These are phyloP conservation scores for Penicillium soppii DNA, from an alignment of 495 filamentous ascomycete species.

Conservation along the genomic window DNA sequence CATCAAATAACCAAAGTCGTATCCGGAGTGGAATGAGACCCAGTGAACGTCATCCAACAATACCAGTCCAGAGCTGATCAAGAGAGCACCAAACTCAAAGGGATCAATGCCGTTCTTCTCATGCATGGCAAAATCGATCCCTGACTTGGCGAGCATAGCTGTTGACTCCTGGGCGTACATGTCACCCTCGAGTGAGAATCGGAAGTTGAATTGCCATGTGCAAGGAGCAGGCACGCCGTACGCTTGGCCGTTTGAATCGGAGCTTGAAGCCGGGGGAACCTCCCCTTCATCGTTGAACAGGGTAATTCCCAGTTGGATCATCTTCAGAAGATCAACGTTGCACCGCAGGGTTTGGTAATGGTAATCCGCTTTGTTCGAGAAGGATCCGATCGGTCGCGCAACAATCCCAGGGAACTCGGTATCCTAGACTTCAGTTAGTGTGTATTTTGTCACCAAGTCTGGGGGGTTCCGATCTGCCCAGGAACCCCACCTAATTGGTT, in stretches of 20 bases:
- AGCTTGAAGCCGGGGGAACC: slow-evolving; percentile 66
- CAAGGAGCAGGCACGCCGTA: slow-evolving; percentile 67
- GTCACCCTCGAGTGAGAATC: slow-evolving; percentile 88
- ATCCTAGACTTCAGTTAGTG: slow-evolving; percentile 57
- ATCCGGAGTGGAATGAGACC: slow-evolving; percentile 98
- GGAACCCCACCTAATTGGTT: not conserved
- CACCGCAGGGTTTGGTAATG: slow-evolving; percentile 97
- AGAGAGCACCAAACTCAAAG: slow-evolving; percentile 77
- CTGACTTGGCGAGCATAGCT: slow-evolving; percentile 78
- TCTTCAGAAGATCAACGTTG: slow-evolving; percentile 94
- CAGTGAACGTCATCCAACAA: slow-evolving; percentile 84
- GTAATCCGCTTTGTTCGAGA: slow-evolving; percentile 92
- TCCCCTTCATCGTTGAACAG: slow-evolving; percentile 87
- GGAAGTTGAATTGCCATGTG: slow-evolving; percentile 99
- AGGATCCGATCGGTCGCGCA: slow-evolving; percentile 88
- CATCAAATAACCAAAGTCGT: slow-evolving; percentile 96
- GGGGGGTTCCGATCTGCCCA: not conserved
- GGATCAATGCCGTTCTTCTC: slow-evolving; percentile 91
- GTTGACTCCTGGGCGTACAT: slow-evolving; percentile 97
- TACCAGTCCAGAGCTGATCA: slow-evolving; percentile 91
- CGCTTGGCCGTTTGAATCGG: slow-evolving; percentile 54
- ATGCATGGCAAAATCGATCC: slow-evolving; percentile 81
- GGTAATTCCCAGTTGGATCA: slow-evolving; percentile 94
- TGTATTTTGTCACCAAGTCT: not conserved
- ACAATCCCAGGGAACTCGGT: slow-evolving; percentile 98